Evolutionary conservation across 768 basidiomycete genomes (phyloP).

Genomic region (Tricholomella constricta): DNA sequence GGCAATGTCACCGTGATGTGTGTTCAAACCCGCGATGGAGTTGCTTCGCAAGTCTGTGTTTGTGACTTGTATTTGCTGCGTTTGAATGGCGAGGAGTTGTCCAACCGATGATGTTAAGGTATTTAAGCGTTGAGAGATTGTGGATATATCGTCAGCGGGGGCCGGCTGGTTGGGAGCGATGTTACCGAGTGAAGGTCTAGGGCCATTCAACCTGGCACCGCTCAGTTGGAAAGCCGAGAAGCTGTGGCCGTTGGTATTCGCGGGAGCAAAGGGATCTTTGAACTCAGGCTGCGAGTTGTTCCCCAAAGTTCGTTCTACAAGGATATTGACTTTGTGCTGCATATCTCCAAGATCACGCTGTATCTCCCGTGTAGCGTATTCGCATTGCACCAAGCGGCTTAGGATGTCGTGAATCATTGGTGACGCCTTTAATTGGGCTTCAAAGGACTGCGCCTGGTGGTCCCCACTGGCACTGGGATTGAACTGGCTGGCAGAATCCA

Average conservation of each 20-base stretch:
- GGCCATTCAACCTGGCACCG: constrained; percentile 51
- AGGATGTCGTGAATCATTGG: constrained; percentile 76
- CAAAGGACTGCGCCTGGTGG: constrained; percentile 51
- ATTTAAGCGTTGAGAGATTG: constrained; percentile 77
- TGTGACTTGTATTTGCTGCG: constrained; percentile 62
- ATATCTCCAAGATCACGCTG: constrained; percentile 75
- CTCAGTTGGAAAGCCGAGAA: constrained; percentile 36
- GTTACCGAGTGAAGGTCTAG: constrained; percentile 66
- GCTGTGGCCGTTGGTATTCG: constrained; percentile 35
- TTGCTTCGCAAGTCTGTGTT: constrained; percentile 40
- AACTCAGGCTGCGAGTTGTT: constrained; percentile 64
- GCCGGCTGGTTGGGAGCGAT: constrained; percentile 73
- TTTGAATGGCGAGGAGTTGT: constrained; percentile 79
- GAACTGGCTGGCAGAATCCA: constrained; percentile 73
- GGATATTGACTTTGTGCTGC: constrained; percentile 73
- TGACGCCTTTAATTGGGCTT: constrained; percentile 73
- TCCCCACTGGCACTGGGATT: constrained; percentile 49
- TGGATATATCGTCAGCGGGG: constrained; percentile 69
- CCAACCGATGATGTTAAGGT: constrained; percentile 84
- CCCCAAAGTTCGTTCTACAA: constrained; percentile 67
- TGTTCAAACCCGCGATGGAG: constrained; percentile 40
- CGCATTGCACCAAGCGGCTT: constrained; percentile 72
- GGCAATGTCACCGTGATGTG: constrained; percentile 49
- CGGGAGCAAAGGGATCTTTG: constrained; percentile 74
- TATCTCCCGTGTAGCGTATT: constrained; percentile 68